phyloP scores from a whole-genome alignment of 345 rosid species.

The Euclidium syriacum region DNA sequence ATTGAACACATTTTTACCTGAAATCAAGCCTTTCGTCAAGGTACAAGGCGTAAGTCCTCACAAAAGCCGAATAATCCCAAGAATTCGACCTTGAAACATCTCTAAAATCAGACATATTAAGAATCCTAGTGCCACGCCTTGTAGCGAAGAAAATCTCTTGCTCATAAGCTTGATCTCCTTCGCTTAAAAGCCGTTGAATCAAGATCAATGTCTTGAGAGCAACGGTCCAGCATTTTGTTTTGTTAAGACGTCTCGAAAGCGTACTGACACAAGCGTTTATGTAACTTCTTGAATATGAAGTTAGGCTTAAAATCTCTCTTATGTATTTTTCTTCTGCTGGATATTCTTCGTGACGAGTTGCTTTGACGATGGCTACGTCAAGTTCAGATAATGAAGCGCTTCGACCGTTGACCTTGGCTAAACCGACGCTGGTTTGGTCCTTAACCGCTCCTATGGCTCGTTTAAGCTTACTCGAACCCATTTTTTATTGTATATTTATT shows the following conservation, averaged over 20 bases:
- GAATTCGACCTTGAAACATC: slow-evolving; percentile 52
- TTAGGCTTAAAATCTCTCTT: slow-evolving; percentile 69
- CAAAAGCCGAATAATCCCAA: slow-evolving; percentile 86
- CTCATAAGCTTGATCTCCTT: slow-evolving; percentile 71
- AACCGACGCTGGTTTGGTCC: slow-evolving; percentile 83
- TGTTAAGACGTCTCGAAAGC: slow-evolving; percentile 65
- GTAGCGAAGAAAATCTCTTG: slow-evolving; percentile 95
- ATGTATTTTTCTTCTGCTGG: slow-evolving; percentile 79
- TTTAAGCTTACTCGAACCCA: slow-evolving; percentile 72
- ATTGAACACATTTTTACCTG: slow-evolving; percentile 1
- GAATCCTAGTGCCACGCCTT: slow-evolving; percentile 68
- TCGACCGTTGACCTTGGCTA: slow-evolving; percentile 71
- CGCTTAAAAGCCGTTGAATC: slow-evolving; percentile 55
- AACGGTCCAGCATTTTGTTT: slow-evolving; percentile 81
- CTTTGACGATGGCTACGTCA: slow-evolving; percentile 82
- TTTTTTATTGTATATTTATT: background rate
- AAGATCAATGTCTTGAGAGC: slow-evolving; percentile 73
- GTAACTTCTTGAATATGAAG: slow-evolving; percentile 59
- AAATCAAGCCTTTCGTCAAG: slow-evolving; percentile 77
- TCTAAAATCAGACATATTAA: slow-evolving; percentile 77
- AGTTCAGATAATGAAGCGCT: slow-evolving; percentile 65
- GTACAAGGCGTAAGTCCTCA: slow-evolving; percentile 66
- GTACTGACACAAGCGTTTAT: slow-evolving; percentile 49
- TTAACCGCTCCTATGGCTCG: slow-evolving; percentile 79
- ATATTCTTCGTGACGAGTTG: slow-evolving; percentile 77